phyloP scores from a whole-genome alignment of 352 stramenopile genomes.

The Pilasporangium apinafurcum region DNA sequence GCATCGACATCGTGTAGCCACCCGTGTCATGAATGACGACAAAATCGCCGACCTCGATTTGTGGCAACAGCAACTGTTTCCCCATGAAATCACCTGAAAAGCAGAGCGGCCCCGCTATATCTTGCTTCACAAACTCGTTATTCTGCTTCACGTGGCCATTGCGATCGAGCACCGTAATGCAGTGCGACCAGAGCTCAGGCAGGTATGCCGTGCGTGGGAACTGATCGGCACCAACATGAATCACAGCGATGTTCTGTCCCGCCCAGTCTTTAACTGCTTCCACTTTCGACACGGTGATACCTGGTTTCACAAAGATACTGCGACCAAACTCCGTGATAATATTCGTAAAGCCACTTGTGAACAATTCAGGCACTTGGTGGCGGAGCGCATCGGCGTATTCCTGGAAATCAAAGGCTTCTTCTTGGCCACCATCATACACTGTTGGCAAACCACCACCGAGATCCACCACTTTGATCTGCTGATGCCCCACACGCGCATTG shows the following conservation, averaged over 20 bases:
- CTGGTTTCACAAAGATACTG: slow-evolving; percentile 82
- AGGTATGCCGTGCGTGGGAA: slow-evolving; percentile 87
- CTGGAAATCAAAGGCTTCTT: slow-evolving; percentile 70
- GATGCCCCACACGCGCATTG: slow-evolving; percentile 44
- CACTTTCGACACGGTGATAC: slow-evolving; percentile 81
- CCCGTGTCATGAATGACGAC: slow-evolving; percentile 86
- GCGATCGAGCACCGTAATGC: slow-evolving; percentile 58
- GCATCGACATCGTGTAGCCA: slow-evolving; percentile 86
- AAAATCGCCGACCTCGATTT: slow-evolving; percentile 68
- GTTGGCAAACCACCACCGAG: slow-evolving; percentile 90
- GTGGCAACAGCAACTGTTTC: slow-evolving; percentile 61
- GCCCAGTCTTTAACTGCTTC: slow-evolving; percentile 87
- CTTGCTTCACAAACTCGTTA: slow-evolving; percentile 44
- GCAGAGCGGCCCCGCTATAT: slow-evolving; percentile 90
- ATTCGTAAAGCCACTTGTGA: slow-evolving; percentile 58
- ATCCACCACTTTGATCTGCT: slow-evolving; percentile 78
- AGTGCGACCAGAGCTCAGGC: slow-evolving; percentile 78
- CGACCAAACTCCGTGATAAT: slow-evolving; percentile 93
- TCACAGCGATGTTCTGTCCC: slow-evolving; percentile 68
- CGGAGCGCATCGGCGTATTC: slow-evolving; percentile 72
- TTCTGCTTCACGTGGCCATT: slow-evolving; percentile 39
- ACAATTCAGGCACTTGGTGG: slow-evolving; percentile 73
- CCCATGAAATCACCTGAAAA: slow-evolving; percentile 90
- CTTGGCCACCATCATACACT: slow-evolving; percentile 71
- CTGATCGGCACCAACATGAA: slow-evolving; percentile 88